phyloP scores from a whole-genome alignment of 306 rosid genomes.

The Vicia sativa region DNA sequence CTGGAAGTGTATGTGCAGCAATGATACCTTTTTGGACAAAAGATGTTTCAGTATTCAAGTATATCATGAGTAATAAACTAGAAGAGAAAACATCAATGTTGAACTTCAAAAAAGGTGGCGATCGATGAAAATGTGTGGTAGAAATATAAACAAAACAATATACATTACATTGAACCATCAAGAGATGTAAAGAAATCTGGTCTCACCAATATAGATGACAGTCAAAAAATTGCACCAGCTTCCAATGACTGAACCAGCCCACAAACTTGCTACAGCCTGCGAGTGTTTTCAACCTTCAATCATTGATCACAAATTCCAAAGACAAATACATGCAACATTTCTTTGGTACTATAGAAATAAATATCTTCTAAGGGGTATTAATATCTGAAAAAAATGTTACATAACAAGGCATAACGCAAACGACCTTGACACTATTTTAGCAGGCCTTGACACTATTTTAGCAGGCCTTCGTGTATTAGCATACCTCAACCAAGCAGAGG shows the following conservation, averaged over 20 bases:
- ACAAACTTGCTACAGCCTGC: conserved; percentile 71
- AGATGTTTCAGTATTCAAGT: conserved; percentile 22
- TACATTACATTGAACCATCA: conserved; percentile 3
- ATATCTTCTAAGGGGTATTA: conserved; percentile 22
- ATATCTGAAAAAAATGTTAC: neutral
- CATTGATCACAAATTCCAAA: conserved; percentile 34
- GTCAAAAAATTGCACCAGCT: conserved; percentile 90
- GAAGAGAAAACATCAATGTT: neutral
- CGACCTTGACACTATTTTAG: neutral
- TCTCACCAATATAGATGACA: conserved; percentile 76
- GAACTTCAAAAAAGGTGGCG: neutral
- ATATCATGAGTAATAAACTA: conserved; percentile 28
- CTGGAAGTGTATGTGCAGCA: conserved; percentile 86
- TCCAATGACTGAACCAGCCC: conserved; percentile 72
- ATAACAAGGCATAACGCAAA: neutral
- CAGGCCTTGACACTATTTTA: no score
- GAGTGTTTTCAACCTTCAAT: conserved; percentile 27
- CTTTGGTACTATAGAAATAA: conserved; percentile 8
- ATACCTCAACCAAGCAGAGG: neutral
- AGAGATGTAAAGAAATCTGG: conserved; percentile 14
- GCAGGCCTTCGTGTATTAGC: neutral
- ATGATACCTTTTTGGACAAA: conserved; percentile 58
- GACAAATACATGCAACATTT: conserved; percentile 19
- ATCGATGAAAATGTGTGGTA: no score
- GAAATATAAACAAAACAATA: neutral